Evolutionary conservation across 1,284 basidiomycete genomes (phyloP).

Genomic region (Cutaneotrichosporon sp.): DNA sequence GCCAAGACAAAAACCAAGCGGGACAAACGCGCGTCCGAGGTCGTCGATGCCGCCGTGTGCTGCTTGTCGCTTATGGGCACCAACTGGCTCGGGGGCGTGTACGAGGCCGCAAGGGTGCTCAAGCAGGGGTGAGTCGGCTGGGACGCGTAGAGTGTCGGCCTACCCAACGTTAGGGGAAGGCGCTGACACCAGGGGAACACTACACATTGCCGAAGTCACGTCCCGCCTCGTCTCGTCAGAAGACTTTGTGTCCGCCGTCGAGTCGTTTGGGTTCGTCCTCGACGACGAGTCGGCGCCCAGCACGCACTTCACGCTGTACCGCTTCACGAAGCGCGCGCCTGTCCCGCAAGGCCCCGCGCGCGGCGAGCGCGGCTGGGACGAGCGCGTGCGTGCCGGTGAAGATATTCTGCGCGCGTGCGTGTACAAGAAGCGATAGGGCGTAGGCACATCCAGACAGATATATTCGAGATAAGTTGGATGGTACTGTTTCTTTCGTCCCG

Average conservation of each 20-base stretch:
- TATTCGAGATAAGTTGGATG: no score
- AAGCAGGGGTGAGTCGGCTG: conserved; percentile 60
- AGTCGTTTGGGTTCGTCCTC: conserved; percentile 67
- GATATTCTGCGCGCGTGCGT: conserved; percentile 83
- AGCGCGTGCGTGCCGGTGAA: conserved; percentile 57
- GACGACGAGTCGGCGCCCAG: conserved; percentile 55
- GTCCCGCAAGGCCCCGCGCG: conserved; percentile 40
- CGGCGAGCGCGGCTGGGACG: conserved; percentile 61
- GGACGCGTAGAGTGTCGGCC: no score
- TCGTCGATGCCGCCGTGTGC: conserved; percentile 88
- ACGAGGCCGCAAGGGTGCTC: conserved; percentile 83
- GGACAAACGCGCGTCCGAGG: conserved; percentile 43
- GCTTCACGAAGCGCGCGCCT: conserved; percentile 66
- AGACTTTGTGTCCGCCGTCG: conserved; percentile 68
- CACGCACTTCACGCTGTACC: conserved; percentile 82
- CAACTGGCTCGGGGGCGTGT: conserved; percentile 87
- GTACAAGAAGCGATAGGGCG: conserved; percentile 79
- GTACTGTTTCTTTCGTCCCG: no score
- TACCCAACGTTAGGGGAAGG: not conserved
- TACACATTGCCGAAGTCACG: conserved; percentile 93
- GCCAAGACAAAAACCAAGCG: conserved; percentile 7
- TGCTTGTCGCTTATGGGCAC: conserved; percentile 94
- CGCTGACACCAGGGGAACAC: conserved; percentile 60
- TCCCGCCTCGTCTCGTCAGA: conserved; percentile 73
- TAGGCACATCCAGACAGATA: no score